Percentiles rank a stretch among this genome's conserved stretches.
These are phyloP conservation scores for Perkinsus marinus DNA, from an alignment of 169 alveolate species.

Conservation along the genomic window DNA sequence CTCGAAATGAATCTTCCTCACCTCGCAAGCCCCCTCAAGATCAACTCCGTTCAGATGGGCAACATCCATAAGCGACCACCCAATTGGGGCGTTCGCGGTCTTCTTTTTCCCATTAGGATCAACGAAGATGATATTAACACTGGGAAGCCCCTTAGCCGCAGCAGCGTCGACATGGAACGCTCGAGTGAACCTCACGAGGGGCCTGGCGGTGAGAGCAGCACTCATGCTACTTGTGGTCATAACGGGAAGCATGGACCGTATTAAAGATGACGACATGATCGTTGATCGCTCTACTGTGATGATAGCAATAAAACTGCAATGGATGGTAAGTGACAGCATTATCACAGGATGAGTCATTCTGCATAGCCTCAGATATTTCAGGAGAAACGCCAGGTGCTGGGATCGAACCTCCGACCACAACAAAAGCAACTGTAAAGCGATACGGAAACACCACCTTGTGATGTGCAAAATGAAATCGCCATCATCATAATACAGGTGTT, in stretches of 20 bases:
- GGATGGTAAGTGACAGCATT: no score
- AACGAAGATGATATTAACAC: constrained; percentile 18
- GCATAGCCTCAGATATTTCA: neutral
- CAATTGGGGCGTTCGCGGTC: constrained; percentile 42
- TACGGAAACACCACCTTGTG: no score
- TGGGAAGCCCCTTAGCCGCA: neutral
- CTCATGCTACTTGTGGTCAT: neutral
- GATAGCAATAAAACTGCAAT: neutral
- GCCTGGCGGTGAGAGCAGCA: neutral
- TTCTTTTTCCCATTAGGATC: constrained; percentile 39
- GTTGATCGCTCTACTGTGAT: neutral
- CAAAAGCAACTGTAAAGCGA: no score
- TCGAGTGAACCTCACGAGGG: neutral
- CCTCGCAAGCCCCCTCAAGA: constrained; percentile 32
- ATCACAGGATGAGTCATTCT: no score
- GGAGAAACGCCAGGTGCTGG: neutral
- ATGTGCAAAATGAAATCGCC: no score
- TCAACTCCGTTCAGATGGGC: constrained; percentile 47
- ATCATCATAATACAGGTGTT: no score
- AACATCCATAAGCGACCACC: constrained; percentile 42
- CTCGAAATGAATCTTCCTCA: neutral
- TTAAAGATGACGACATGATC: neutral
- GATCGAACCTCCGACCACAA: neutral
- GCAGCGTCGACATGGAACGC: neutral
- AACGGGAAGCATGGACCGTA: neutral